These are phyloP conservation scores for Dysphania ambrosioides DNA, from an alignment of 148 eudicot species.

Conservation along the genomic window DNA sequence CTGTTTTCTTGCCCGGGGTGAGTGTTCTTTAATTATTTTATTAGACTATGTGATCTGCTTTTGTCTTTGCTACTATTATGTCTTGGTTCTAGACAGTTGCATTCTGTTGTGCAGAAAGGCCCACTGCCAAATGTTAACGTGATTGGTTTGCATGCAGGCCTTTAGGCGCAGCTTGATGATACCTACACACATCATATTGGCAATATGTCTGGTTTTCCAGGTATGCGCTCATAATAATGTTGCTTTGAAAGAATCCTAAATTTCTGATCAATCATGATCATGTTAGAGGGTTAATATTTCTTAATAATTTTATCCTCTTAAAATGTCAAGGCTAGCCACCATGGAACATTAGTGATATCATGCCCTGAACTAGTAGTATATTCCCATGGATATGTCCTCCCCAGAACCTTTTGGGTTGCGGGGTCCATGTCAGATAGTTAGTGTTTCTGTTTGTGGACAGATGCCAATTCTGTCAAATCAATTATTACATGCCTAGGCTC, in stretches of 20 bases:
- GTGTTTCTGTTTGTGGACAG: neutral
- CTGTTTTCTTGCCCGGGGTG: conserved; percentile 79
- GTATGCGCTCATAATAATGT: conserved; percentile 28
- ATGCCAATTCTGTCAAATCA: neutral
- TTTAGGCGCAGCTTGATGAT: conserved; percentile 86
- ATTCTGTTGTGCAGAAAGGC: neutral
- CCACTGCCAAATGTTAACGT: neutral
- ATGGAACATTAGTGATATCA: neutral
- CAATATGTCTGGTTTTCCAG: conserved; percentile 72
- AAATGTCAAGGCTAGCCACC: neutral
- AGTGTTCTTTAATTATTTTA: conserved; percentile 2
- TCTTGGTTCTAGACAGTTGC: conserved; percentile 4
- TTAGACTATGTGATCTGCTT: neutral
- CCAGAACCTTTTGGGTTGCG: neutral
- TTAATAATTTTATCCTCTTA: neutral
- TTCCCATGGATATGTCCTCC: neutral
- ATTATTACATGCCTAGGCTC: neutral
- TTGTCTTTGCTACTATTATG: neutral
- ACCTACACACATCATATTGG: conserved; percentile 71
- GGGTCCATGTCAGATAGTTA: neutral
- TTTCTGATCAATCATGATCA: neutral
- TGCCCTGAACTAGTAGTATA: neutral
- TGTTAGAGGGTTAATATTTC: neutral
- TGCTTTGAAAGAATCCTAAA: neutral
- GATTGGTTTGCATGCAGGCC: conserved; percentile 44